These are phyloP conservation scores for Closterium sp. DNA, from an alignment of 139 green algal species.

Conservation along the genomic window DNA sequence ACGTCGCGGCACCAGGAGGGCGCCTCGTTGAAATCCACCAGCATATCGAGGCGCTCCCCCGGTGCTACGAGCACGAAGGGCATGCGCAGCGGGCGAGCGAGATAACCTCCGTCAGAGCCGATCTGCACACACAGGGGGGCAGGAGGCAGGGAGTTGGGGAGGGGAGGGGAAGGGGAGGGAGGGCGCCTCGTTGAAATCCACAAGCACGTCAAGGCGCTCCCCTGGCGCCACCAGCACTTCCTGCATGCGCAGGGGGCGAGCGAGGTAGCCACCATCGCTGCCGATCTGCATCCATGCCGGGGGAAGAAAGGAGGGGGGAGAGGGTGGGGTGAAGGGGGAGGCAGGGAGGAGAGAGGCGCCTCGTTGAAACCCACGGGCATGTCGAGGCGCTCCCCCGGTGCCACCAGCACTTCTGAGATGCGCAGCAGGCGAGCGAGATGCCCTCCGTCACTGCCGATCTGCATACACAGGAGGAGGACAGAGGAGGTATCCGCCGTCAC, in stretches of 20 bases:
- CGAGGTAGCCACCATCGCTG: background rate
- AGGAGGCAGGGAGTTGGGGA: too few species aligned
- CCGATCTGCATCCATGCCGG: background rate
- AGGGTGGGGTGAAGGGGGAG: background rate
- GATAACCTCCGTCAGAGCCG: background rate
- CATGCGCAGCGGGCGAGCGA: constrained; percentile 3
- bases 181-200: too few species aligned
- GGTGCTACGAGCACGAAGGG: background rate
- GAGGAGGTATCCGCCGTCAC: background rate
- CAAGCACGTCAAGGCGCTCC: too few species aligned
- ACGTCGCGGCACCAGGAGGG: too few species aligned
- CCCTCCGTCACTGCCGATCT: constrained; percentile 19
- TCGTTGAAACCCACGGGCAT: background rate
- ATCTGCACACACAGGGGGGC: too few species aligned
- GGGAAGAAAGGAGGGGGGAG: too few species aligned
- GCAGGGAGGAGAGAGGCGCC: too few species aligned
- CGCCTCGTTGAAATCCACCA: constrained; percentile 12
- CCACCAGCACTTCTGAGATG: too few species aligned
- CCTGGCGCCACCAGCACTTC: too few species aligned
- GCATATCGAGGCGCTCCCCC: constrained; percentile 4
- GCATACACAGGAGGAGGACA: too few species aligned
- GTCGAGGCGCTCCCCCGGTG: too few species aligned
- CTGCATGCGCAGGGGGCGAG: background rate
- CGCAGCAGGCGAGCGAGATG: background rate
- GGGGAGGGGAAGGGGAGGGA: too few species aligned